phyloP scores from a whole-genome alignment of 768 basidiomycete species.

The Tephrocybe sp. region DNA sequence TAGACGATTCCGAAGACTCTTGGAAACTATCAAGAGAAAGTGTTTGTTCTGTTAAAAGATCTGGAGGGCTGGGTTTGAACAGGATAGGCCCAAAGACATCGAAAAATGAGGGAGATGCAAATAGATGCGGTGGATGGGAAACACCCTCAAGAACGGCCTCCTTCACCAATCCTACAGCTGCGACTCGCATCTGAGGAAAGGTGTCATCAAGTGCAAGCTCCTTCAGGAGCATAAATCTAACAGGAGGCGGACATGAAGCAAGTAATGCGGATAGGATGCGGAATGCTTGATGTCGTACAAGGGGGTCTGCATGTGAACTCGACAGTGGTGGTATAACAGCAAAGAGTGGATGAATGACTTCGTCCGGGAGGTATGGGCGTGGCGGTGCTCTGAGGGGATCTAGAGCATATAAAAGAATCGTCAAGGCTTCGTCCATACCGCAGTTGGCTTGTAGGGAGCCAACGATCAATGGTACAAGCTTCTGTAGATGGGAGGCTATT shows the following conservation, averaged over 20 bases:
- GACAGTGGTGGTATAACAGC: slow-evolving; percentile 55
- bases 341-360: slow-evolving; percentile 48
- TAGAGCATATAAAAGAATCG: slow-evolving; percentile 47
- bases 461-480: slow-evolving; percentile 43
- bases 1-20: slow-evolving; percentile 55
- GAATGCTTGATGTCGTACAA: slow-evolving; percentile 59
- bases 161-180: slow-evolving; percentile 68
- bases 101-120: slow-evolving; percentile 57
- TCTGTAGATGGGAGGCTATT: slow-evolving; percentile 22
- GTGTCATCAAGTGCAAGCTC: slow-evolving; percentile 50
- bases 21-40: slow-evolving; percentile 46
- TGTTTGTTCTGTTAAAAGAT: slow-evolving; percentile 39
- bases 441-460: slow-evolving; percentile 53
- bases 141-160: slow-evolving; percentile 61
- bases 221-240: slow-evolving; percentile 55
- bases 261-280: slow-evolving; percentile 59
- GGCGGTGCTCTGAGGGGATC: slow-evolving; percentile 19
- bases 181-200: slow-evolving; percentile 68
- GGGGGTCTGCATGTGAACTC: slow-evolving; percentile 60
- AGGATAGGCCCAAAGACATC: slow-evolving; percentile 59
- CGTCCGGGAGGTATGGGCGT: slow-evolving; percentile 34
- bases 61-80: slow-evolving; percentile 56
- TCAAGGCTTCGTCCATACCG: slow-evolving; percentile 60
- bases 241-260: slow-evolving; percentile 40
- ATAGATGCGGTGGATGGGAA: slow-evolving; percentile 36